A percentile compares a stretch with the other conserved stretches of the same genome.
Evolutionary conservation across 2,329 filamentous ascomycete species (phyloP).

Genomic region (Diaporthe vaccinii): DNA sequence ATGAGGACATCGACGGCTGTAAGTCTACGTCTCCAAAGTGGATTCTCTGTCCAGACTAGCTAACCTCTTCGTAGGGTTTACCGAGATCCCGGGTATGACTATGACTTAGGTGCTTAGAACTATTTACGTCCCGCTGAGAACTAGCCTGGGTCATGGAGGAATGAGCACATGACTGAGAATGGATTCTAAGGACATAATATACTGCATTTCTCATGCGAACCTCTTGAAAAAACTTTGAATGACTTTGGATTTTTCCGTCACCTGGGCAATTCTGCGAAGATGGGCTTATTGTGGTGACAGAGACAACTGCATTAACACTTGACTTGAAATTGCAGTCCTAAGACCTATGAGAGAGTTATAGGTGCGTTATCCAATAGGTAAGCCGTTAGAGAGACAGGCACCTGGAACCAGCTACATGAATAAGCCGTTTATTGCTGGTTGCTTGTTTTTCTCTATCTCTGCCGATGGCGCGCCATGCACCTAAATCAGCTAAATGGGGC

Average conservation of each 20-base stretch:
- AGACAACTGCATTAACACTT: no score
- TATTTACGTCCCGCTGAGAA: no score
- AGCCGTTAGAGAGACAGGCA: no score
- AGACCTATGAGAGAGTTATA: no score
- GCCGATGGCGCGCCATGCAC: no score
- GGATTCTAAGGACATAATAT: not conserved
- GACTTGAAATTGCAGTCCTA: no score
- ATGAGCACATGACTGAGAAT: not conserved
- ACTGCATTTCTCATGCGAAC: not conserved
- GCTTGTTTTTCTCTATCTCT: no score
- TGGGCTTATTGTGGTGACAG: not conserved
- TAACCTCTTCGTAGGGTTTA: not conserved
- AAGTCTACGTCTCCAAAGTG: not conserved
- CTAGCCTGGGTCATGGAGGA: not conserved
- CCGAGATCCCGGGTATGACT: not conserved
- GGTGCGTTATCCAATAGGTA: no score
- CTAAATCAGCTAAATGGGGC: no score
- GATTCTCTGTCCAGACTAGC: not conserved
- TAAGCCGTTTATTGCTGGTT: no score
- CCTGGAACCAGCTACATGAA: no score
- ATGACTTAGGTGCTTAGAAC: slow-evolving; percentile 1
- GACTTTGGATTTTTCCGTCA: not conserved
- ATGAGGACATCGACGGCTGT: slow-evolving; percentile 24
- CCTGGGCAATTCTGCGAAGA: not conserved
- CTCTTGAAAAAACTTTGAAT: not conserved